A percentile compares a stretch with the other conserved stretches of the same genome.
Conservation (phyloP, 306 rosid species). For the Cyclanthera cordifolia region DNA sequence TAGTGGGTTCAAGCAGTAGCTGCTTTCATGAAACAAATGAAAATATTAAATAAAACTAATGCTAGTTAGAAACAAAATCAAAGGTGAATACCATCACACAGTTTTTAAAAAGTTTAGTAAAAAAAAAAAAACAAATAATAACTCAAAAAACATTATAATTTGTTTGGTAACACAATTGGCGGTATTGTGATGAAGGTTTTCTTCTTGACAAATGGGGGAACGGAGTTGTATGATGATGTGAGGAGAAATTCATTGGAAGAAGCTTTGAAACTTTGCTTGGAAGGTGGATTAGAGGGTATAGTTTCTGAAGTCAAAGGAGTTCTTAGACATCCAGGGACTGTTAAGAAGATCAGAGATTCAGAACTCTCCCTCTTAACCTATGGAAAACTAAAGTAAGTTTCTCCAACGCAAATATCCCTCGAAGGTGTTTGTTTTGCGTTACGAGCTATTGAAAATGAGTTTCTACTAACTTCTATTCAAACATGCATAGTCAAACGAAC, state of each 20-base stretch:
- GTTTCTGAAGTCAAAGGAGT: constrained; percentile 73
- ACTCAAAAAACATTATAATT: neutral
- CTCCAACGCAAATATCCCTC: too few relatives aligned
- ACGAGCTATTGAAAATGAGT: too few relatives aligned
- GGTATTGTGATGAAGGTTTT: constrained; percentile 39
- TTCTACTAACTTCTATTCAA: too few relatives aligned
- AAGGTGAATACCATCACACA: neutral
- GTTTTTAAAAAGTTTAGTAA: neutral
- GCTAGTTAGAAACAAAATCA: neutral
- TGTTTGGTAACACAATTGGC: neutral
- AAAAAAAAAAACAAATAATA: too few relatives aligned
- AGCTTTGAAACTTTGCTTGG: constrained; percentile 67
- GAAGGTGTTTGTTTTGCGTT: too few relatives aligned
- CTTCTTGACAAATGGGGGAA: constrained; percentile 88
- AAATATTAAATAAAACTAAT: too few relatives aligned
- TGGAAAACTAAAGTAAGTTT: constrained; percentile 66
- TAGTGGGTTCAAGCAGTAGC: too few relatives aligned
- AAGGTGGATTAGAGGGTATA: constrained; percentile 76
- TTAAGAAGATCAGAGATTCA: constrained; percentile 56
- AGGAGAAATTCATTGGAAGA: constrained; percentile 89
- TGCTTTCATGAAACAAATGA: too few relatives aligned
- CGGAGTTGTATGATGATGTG: constrained; percentile 49
- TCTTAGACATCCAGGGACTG: constrained; percentile 58
- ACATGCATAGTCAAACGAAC: too few relatives aligned
- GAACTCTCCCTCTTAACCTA: constrained; percentile 70